phyloP scores from a whole-genome alignment of 2,329 filamentous ascomycete species.

The Colletotrichum melonis region DNA sequence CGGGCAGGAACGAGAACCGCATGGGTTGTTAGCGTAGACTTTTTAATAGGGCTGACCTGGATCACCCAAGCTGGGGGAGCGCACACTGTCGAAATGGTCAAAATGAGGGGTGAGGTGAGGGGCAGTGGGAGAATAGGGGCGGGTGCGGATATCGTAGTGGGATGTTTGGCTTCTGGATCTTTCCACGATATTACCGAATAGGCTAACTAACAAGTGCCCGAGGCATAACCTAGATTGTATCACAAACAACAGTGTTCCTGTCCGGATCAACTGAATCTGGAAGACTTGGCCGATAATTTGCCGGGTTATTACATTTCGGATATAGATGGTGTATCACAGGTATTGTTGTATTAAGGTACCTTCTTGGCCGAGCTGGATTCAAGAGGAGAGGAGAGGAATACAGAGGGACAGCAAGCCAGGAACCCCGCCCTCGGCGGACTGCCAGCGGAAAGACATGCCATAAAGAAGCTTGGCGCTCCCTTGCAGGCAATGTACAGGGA shows the following conservation, averaged over 20 bases:
- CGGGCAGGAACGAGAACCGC: too few relatives aligned
- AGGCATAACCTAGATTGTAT: background rate
- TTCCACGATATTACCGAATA: background rate
- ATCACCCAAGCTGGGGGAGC: constrained; percentile 16
- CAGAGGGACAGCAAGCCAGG: constrained; percentile 10
- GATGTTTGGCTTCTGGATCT: background rate
- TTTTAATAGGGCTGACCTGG: constrained; percentile 28
- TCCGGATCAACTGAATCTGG: background rate
- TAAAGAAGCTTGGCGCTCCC: background rate
- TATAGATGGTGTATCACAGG: too few relatives aligned
- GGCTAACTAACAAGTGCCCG: background rate
- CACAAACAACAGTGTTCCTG: background rate
- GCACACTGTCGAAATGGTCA: constrained; percentile 22
- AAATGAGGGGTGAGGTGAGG: constrained; percentile 9
- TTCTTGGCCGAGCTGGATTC: background rate
- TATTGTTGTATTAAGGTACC: too few relatives aligned
- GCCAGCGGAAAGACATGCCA: background rate
- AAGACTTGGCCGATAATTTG: constrained; percentile 29
- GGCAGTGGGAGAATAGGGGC: constrained; percentile 1
- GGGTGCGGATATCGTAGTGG: background rate
- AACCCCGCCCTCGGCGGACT: constrained; percentile 24
- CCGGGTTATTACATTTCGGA: background rate
- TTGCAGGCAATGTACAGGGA: background rate
- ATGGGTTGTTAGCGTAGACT: background rate
- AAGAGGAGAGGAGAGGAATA: background rate